These are phyloP conservation scores for Waitea zeae DNA, from an alignment of 1,284 basidiomycete species.

Conservation along the genomic window DNA sequence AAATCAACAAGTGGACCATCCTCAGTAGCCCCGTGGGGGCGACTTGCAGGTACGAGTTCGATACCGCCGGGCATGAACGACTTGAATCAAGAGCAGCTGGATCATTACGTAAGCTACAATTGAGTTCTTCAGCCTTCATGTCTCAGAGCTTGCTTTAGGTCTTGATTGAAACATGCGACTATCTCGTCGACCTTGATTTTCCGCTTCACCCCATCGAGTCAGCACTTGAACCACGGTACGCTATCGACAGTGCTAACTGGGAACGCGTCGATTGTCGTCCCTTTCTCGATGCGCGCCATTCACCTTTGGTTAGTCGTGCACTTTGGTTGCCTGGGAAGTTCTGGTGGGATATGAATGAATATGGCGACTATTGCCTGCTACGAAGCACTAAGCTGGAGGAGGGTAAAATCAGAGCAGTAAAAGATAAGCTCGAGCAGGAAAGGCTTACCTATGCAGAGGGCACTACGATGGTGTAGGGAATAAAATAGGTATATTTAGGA, in stretches of 20 bases:
- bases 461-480: too few species aligned
- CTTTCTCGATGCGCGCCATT: conserved; percentile 71
- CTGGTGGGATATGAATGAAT: conserved; percentile 49
- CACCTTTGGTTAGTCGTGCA: conserved; percentile 49
- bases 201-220: conserved; percentile 43
- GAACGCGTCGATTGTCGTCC: conserved; percentile 57
- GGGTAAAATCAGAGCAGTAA: too few species aligned
- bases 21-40: conserved; percentile 11
- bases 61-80: conserved; percentile 71
- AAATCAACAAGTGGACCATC: conserved; percentile 5
- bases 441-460: too few species aligned
- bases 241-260: conserved; percentile 45
- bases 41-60: conserved; percentile 45
- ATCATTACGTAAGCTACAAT: conserved; percentile 60
- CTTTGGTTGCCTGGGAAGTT: conserved; percentile 60
- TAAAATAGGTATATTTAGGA: too few species aligned
- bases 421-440: too few species aligned
- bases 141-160: conserved; percentile 29
- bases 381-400: conserved; percentile 19
- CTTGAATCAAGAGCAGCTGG: conserved; percentile 63
- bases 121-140: conserved; percentile 3
- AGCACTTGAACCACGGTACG: conserved; percentile 63
- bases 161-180: conserved; percentile 58
- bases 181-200: conserved; percentile 77
- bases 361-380: conserved; percentile 57